Percentiles rank a stretch among this genome's conserved stretches.
These are phyloP conservation scores for Pulveroboletus sp. DNA, from an alignment of 768 basidiomycete genomes.

Conservation along the genomic window DNA sequence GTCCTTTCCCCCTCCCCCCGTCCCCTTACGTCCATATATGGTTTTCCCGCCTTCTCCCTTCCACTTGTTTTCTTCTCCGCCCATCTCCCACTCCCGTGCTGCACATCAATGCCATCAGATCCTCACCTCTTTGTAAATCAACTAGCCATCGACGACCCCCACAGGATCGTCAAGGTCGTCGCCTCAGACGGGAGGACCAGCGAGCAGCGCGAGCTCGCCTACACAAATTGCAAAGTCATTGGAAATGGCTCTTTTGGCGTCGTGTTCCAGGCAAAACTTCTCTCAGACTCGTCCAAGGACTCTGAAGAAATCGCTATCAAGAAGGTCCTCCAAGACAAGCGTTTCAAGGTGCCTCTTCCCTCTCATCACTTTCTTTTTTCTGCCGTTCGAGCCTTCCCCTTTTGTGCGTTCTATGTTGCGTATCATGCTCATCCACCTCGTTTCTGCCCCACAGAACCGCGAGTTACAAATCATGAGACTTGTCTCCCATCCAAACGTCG, in stretches of 20 bases:
- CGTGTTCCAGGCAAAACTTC: conserved; percentile 92
- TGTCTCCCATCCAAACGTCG: conserved; percentile 95
- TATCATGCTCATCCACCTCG: conserved; percentile 14
- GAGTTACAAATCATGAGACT: conserved; percentile 99
- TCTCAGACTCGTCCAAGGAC: conserved; percentile 57
- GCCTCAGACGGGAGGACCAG: conserved; percentile 94
- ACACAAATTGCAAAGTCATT: conserved; percentile 97
- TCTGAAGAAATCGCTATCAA: conserved; percentile 97
- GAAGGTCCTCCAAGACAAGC: conserved; percentile 99
- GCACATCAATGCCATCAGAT: conserved; percentile 26
- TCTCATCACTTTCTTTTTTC: conserved; percentile 1
- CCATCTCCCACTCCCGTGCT: conserved; percentile 20
- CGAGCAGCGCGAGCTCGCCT: conserved; percentile 82
- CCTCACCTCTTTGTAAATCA: conserved; percentile 24
- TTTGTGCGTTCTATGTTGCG: not conserved
- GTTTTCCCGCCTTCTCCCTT: conserved; percentile 22
- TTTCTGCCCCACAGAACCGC: conserved; percentile 68
- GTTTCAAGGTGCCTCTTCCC: conserved; percentile 84
- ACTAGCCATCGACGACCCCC: conserved; percentile 90
- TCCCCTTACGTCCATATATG: conserved; percentile 28
- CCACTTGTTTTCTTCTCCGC: conserved; percentile 38
- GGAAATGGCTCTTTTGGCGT: conserved; percentile 99
- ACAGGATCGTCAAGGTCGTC: conserved; percentile 91
- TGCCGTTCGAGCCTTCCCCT: not conserved
- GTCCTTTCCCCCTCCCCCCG: conserved; percentile 8